phyloP scores from a whole-genome alignment of 1,139 yeast species.

The Meyerozyma athensensis region DNA sequence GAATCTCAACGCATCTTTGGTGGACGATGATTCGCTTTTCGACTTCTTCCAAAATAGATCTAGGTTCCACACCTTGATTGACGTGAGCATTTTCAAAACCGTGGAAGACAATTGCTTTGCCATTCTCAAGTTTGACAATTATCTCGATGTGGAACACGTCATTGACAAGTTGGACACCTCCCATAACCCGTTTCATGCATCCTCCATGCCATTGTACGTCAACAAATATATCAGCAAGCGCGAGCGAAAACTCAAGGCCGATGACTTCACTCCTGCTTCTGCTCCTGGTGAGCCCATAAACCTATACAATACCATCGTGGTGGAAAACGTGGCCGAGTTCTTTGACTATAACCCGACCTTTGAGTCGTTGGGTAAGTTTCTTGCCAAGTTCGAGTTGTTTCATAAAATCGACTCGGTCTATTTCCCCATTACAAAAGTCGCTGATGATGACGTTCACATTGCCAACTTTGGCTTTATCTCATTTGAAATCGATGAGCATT shows the following conservation, averaged over 20 bases:
- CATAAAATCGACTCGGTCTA: conserved; percentile 41
- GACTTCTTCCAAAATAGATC: conserved; percentile 23
- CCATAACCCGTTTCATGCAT: conserved; percentile 33
- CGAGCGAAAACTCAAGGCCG: conserved; percentile 24
- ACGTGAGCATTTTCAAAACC: conserved; percentile 25
- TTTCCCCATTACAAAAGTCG: conserved; percentile 29
- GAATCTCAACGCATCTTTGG: conserved; percentile 26
- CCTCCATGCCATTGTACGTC: conserved; percentile 11
- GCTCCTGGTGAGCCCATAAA: conserved; percentile 3
- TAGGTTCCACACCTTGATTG: conserved; percentile 23
- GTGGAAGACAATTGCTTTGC: conserved; percentile 25
- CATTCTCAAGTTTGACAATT: conserved; percentile 32
- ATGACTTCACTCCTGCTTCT: conserved; percentile 8
- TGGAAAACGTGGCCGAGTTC: conserved; percentile 40
- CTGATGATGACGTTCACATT: conserved; percentile 13
- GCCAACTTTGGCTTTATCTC: conserved; percentile 26
- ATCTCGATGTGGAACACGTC: conserved; percentile 33
- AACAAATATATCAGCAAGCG: conserved; percentile 14
- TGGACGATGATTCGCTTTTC: conserved; percentile 16
- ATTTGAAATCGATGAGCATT: conserved; percentile 18
- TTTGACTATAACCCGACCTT: conserved; percentile 16
- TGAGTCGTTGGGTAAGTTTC: conserved; percentile 18
- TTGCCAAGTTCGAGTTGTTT: conserved; percentile 31
- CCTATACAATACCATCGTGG: conserved; percentile 29
- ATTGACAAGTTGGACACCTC: conserved; percentile 17